Conservation (phyloP, 2,329 filamentous ascomycete species). For the Davidsoniella virescens region DNA sequence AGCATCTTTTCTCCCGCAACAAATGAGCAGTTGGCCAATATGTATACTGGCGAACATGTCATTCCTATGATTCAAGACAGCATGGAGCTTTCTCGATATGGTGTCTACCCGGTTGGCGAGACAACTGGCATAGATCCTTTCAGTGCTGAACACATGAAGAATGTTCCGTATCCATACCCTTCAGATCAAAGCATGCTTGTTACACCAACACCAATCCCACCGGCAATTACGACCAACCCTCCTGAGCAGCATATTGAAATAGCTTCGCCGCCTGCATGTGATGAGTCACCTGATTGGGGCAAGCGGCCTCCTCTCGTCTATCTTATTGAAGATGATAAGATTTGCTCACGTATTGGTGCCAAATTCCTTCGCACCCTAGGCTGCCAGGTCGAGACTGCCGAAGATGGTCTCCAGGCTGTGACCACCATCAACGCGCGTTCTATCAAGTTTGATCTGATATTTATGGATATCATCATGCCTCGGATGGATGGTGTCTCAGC, state of each 20-base stretch:
- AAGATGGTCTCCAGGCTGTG: slow-evolving; percentile 84
- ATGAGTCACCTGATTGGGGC: slow-evolving; percentile 32
- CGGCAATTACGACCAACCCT: neutral
- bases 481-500: slow-evolving; percentile 89
- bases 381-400: slow-evolving; percentile 50
- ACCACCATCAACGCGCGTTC: slow-evolving; percentile 52
- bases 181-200: slow-evolving; percentile 16
- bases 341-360: slow-evolving; percentile 49
- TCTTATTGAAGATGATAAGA: slow-evolving; percentile 69
- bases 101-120: slow-evolving; percentile 83
- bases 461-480: slow-evolving; percentile 97
- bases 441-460: slow-evolving; percentile 47
- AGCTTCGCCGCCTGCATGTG: neutral
- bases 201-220: neutral
- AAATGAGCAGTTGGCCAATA: slow-evolving; percentile 9
- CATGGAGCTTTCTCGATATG: slow-evolving; percentile 38
- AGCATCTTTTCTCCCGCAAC: slow-evolving; percentile 9
- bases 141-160: slow-evolving; percentile 85
- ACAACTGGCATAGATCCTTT: slow-evolving; percentile 90
- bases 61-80: slow-evolving; percentile 36
- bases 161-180: slow-evolving; percentile 64
- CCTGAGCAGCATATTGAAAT: slow-evolving; percentile 1
- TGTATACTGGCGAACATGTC: slow-evolving; percentile 8
- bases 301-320: slow-evolving; percentile 60
- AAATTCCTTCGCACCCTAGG: slow-evolving; percentile 51